phyloP scores from a whole-genome alignment of 371 early-diverging fungal species.

The Caulochytrium protostelioides region DNA sequence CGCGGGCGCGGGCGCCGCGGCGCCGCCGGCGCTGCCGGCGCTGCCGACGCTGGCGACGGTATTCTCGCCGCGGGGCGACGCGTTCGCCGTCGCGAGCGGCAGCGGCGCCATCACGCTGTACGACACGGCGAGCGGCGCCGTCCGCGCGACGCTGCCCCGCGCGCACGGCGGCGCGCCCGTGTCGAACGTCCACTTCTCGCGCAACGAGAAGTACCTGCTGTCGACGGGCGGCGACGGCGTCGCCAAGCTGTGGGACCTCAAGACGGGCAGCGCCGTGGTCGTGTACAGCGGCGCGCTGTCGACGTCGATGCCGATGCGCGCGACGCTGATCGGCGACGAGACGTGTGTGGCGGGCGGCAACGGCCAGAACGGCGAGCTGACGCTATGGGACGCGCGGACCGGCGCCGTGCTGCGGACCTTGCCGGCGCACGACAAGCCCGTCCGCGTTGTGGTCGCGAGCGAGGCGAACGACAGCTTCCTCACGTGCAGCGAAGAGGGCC shows the following conservation, averaged over 20 bases:
- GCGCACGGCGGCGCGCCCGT: constrained; percentile 61
- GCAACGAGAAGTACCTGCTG: constrained; percentile 48
- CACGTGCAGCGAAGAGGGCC: no score
- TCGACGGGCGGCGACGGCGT: constrained; percentile 55
- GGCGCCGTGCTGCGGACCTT: no score
- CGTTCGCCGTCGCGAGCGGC: constrained; percentile 47
- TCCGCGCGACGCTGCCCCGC: constrained; percentile 37
- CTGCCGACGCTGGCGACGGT: no score
- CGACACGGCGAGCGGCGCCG: constrained; percentile 55
- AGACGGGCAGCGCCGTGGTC: constrained; percentile 40
- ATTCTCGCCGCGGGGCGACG: constrained; percentile 43
- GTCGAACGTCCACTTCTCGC: constrained; percentile 45
- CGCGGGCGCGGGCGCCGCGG: constrained; percentile 51
- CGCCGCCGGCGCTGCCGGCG: no score
- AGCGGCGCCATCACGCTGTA: constrained; percentile 76
- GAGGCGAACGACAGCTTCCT: no score
- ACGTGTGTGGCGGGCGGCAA: not conserved
- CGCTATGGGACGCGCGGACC: no score
- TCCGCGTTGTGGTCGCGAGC: no score
- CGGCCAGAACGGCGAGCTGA: no score
- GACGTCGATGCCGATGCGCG: not conserved
- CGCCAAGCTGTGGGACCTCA: constrained; percentile 60
- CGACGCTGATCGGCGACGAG: not conserved
- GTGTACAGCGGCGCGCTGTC: not conserved
- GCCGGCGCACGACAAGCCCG: no score